A percentile compares a stretch with the other conserved stretches of the same genome.
Conservation (phyloP, 1,139 yeast genomes). For the Taphrina wiesneri region DNA sequence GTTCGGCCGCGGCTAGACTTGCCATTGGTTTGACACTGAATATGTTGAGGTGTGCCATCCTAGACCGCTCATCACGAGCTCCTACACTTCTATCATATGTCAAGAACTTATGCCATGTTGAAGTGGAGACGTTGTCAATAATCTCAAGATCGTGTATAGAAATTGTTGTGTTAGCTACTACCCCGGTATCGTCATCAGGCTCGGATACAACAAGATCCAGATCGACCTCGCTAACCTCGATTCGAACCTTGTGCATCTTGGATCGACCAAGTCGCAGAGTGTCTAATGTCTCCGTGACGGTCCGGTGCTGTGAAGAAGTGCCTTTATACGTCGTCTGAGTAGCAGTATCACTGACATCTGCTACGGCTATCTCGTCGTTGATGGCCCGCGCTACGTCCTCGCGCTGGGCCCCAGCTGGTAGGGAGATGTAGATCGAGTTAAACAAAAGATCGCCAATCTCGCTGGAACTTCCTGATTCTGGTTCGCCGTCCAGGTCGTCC, state of each 20-base stretch:
- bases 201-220: conserved; percentile 53
- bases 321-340: conserved; percentile 37
- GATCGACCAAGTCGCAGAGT: conserved; percentile 65
- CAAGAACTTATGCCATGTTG: conserved; percentile 87
- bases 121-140: conserved; percentile 76
- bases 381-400: conserved; percentile 29
- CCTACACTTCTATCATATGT: conserved; percentile 69
- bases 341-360: conserved; percentile 44
- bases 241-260: conserved; percentile 58
- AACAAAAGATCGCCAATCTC: conserved; percentile 66
- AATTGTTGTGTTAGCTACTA: conserved; percentile 53
- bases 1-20: conserved; percentile 67
- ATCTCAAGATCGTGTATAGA: conserved; percentile 59
- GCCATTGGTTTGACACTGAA: conserved; percentile 68
- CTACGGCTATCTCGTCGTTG: conserved; percentile 39
- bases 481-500: conserved; percentile 28
- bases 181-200: conserved; percentile 49
- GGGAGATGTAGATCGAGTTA: conserved; percentile 69
- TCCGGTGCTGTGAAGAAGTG: background rate
- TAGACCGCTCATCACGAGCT: conserved; percentile 64
- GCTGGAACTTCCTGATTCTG: conserved; percentile 40
- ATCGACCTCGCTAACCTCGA: conserved; percentile 59
- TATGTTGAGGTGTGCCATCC: conserved; percentile 60
- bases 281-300: background rate
- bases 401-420: conserved; percentile 47